phyloP scores from a whole-genome alignment of 176 grass and related monocot genomes.

The Pontederia crassipes region DNA sequence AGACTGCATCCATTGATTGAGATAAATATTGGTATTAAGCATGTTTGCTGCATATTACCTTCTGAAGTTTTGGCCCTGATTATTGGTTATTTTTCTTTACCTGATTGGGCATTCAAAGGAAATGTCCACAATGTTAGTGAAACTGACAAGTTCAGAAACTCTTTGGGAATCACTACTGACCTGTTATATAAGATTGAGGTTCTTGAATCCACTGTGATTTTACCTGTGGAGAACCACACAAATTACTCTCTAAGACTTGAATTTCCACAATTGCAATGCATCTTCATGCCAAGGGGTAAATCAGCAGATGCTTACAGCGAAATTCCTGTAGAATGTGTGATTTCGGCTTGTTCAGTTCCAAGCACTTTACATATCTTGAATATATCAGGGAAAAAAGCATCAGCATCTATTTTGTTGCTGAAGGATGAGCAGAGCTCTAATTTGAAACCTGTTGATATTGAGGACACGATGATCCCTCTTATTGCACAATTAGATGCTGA shows the following conservation, averaged over 20 bases:
- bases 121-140: slow-evolving; percentile 26
- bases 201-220: slow-evolving; percentile 58
- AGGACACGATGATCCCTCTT: slow-evolving; percentile 43
- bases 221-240: slow-evolving; percentile 59
- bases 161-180: slow-evolving; percentile 16
- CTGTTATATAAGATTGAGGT: slow-evolving; percentile 78
- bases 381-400: slow-evolving; percentile 54
- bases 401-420: slow-evolving; percentile 52
- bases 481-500: slow-evolving; percentile 65
- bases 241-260: slow-evolving; percentile 48
- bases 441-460: slow-evolving; percentile 46
- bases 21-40: slow-evolving; percentile 64
- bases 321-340: slow-evolving; percentile 55
- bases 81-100: slow-evolving; percentile 84
- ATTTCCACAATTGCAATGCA: slow-evolving; percentile 55
- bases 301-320: slow-evolving; percentile 43
- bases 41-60: slow-evolving; percentile 71
- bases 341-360: slow-evolving; percentile 42
- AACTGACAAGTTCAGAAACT: slow-evolving; percentile 30
- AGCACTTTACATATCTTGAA: slow-evolving; percentile 44
- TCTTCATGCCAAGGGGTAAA: slow-evolving; percentile 47
- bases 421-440: slow-evolving; percentile 30
- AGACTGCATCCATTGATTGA: slow-evolving; percentile 31
- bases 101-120: slow-evolving; percentile 54
- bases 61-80: slow-evolving; percentile 68